Evolutionary conservation across 257 asterid genomes (phyloP).

Genomic region (Nyctanthes arbortristis): DNA sequence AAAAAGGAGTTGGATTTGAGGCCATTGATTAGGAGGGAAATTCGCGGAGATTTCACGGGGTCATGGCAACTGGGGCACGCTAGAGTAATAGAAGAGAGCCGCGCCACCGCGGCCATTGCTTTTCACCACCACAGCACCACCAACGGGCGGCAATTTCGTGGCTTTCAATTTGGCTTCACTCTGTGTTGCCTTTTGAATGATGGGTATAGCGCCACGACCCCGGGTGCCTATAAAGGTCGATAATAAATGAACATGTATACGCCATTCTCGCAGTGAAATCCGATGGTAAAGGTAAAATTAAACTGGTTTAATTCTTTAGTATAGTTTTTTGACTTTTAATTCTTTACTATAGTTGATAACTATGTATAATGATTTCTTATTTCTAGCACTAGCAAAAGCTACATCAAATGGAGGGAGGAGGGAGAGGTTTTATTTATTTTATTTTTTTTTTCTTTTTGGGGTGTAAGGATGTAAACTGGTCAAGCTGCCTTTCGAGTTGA

Average conservation of each 20-base stretch:
- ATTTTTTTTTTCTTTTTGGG: no score
- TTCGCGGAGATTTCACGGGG: conserved; percentile 11
- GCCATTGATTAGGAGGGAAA: conserved; percentile 23
- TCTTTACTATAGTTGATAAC: no score
- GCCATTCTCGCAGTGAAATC: no score
- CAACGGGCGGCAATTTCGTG: conserved; percentile 20
- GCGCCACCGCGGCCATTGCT: conserved; percentile 52
- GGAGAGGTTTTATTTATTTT: no score
- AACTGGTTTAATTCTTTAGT: no score
- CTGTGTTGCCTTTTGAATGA: conserved; percentile 19
- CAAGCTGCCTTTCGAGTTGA: no score
- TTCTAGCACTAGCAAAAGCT: no score
- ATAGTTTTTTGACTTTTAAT: no score
- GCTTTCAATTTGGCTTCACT: conserved; percentile 17
- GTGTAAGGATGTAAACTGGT: no score
- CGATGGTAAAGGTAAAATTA: no score
- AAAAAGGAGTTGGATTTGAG: conserved; percentile 21
- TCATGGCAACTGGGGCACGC: conserved; percentile 31
- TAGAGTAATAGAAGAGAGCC: conserved; percentile 27
- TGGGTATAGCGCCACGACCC: conserved; percentile 35
- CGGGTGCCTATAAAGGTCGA: background rate
- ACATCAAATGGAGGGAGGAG: no score
- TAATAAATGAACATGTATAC: background rate
- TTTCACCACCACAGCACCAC: conserved; percentile 20
- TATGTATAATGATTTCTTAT: no score